Conservation (phyloP, 352 stramenopile species). For the Phytophthora sp. region DNA sequence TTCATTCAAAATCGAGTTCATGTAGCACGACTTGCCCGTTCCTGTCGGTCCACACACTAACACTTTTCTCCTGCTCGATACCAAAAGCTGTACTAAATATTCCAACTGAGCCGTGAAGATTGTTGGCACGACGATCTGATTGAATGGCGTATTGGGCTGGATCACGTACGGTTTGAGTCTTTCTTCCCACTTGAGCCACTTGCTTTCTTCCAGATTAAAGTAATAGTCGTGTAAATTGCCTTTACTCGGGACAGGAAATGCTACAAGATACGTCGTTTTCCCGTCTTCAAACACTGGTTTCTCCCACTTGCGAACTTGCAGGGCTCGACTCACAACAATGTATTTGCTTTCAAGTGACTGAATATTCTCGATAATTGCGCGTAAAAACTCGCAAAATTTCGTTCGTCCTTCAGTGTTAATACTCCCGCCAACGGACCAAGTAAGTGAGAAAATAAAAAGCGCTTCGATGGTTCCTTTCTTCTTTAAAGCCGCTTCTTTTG, state of each 20-base stretch:
- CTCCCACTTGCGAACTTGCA: constrained; percentile 85
- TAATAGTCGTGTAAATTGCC: constrained; percentile 88
- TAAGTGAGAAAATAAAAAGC: constrained; percentile 91
- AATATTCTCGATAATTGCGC: constrained; percentile 79
- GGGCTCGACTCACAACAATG: constrained; percentile 70
- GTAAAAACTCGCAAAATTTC: constrained; percentile 86
- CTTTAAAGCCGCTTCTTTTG: constrained; percentile 73
- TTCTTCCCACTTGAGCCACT: constrained; percentile 93
- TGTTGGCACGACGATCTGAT: constrained; percentile 94
- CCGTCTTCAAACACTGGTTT: constrained; percentile 73
- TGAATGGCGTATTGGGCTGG: constrained; percentile 84
- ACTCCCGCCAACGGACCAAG: constrained; percentile 91
- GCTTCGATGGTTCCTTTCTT: constrained; percentile 74
- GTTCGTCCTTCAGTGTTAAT: constrained; percentile 70
- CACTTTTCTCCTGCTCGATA: constrained; percentile 83
- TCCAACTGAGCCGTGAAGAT: constrained; percentile 93
- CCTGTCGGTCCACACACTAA: constrained; percentile 93
- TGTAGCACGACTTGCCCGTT: constrained; percentile 93
- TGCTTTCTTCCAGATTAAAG: constrained; percentile 82
- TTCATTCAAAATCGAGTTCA: constrained; percentile 88
- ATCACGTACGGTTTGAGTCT: constrained; percentile 89
- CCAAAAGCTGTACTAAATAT: constrained; percentile 86
- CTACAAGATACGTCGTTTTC: constrained; percentile 59
- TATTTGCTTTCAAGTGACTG: constrained; percentile 74
- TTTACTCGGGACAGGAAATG: constrained; percentile 66